Percentiles rank a stretch among this genome's conserved stretches.
Conservation (phyloP, 257 asterid genomes). For the Verbascum thapsus region DNA sequence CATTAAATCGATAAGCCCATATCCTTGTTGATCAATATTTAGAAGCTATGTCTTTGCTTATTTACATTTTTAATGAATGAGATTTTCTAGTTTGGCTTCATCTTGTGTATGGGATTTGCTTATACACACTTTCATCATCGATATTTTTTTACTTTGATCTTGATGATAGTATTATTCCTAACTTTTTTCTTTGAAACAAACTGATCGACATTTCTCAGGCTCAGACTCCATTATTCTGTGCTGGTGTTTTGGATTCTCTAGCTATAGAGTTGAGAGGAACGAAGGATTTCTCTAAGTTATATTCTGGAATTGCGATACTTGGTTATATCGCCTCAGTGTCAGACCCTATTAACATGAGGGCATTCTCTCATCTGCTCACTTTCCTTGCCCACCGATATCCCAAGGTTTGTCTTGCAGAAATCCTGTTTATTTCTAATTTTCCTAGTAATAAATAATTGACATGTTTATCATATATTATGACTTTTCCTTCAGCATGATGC, state of each 20-base stretch:
- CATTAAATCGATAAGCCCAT: not conserved
- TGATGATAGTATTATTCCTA: not conserved
- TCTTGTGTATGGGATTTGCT: not conserved
- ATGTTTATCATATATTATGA: not conserved
- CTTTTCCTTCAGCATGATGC: not conserved
- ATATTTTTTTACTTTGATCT: not conserved
- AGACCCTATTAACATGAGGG: conserved; percentile 59
- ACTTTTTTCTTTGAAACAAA: not conserved
- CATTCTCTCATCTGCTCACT: conserved; percentile 64
- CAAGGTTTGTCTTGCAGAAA: conserved; percentile 49
- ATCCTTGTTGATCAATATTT: not conserved
- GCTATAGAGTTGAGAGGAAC: conserved; percentile 74
- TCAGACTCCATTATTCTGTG: conserved; percentile 67
- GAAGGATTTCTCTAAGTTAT: conserved; percentile 76
- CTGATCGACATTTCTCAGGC: conserved; percentile 43
- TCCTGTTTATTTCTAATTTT: not conserved
- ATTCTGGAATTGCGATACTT: conserved; percentile 82
- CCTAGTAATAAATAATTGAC: not conserved
- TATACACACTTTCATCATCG: not conserved
- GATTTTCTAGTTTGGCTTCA: not conserved
- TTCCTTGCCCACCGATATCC: conserved; percentile 86
- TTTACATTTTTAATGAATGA: not conserved
- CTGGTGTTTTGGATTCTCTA: conserved; percentile 67
- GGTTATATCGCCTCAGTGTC: conserved; percentile 77
- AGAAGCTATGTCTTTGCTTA: not conserved